These are phyloP conservation scores for Desmodesmus armatus DNA, from an alignment of 139 green algal species.

Conservation along the genomic window DNA sequence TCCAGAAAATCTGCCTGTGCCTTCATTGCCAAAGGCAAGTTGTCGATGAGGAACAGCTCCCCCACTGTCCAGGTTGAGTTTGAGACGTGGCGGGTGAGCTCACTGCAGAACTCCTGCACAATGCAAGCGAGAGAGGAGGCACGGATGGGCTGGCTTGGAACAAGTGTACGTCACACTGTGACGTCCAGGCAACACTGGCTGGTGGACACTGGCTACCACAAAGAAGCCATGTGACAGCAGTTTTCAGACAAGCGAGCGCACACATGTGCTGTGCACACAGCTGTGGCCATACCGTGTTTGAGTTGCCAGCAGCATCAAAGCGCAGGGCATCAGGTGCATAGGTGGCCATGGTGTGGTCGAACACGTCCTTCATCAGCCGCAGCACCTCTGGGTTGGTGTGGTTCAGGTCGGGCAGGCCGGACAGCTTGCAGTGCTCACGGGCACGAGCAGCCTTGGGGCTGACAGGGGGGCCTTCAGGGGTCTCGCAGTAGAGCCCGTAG, in stretches of 20 bases:
- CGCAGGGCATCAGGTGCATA: slow-evolving; percentile 7
- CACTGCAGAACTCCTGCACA: not conserved
- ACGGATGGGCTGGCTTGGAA: not conserved
- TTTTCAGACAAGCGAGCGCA: too few species aligned
- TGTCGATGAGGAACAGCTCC: slow-evolving; percentile 1
- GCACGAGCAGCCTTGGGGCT: not conserved
- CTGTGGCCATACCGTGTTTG: too few species aligned
- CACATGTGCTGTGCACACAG: too few species aligned
- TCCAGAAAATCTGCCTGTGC: not conserved
- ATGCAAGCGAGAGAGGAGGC: not conserved
- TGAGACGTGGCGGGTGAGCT: not conserved
- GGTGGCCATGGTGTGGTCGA: not conserved
- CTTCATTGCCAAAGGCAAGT: not conserved
- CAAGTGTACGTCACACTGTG: too few species aligned
- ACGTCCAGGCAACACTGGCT: too few species aligned
- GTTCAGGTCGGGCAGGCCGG: slow-evolving; percentile 51
- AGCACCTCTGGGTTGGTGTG: slow-evolving; percentile 29
- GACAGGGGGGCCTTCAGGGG: not conserved
- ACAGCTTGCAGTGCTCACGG: slow-evolving; percentile 42
- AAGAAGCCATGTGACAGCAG: too few species aligned
- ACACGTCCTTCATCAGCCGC: not conserved
- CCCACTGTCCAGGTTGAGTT: not conserved
- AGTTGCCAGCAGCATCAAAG: slow-evolving; percentile 5
- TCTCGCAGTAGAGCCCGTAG: not conserved
- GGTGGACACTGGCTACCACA: not conserved